These are phyloP conservation scores for Knoxdaviesia proteae DNA, from an alignment of 2,329 filamentous ascomycete species.

Conservation along the genomic window DNA sequence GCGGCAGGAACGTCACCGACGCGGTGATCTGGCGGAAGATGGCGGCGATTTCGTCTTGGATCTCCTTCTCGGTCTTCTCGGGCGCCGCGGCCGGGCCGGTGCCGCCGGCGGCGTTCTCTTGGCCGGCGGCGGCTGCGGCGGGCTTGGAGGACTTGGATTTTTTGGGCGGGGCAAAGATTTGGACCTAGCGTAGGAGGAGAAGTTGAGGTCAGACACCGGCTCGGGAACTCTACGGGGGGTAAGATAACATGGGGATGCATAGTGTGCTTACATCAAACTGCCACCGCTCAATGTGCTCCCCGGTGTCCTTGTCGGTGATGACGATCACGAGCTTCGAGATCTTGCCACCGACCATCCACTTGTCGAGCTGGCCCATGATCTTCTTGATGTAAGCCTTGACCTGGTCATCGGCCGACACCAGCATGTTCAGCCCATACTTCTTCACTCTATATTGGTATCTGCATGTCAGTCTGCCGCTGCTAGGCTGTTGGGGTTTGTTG, in stretches of 20 bases:
- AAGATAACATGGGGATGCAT: slow-evolving; percentile 1
- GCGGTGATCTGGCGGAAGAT: slow-evolving; percentile 97
- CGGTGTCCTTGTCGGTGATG: slow-evolving; percentile 91
- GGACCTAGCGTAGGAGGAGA: slow-evolving; percentile 10
- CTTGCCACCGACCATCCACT: slow-evolving; percentile 94
- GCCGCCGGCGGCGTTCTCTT: slow-evolving; percentile 44
- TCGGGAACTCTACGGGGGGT: not conserved
- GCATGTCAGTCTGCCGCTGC: not conserved
- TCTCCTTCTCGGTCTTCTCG: slow-evolving; percentile 78
- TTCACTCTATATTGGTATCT: slow-evolving; percentile 38
- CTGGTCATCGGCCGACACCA: slow-evolving; percentile 90
- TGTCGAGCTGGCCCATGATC: slow-evolving; percentile 94
- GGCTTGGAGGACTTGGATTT: slow-evolving; percentile 26
- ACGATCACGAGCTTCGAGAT: slow-evolving; percentile 95
- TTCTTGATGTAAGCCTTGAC: slow-evolving; percentile 99
- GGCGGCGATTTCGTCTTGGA: slow-evolving; percentile 86
- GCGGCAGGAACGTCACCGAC: slow-evolving; percentile 87
- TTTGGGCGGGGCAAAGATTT: slow-evolving; percentile 18
- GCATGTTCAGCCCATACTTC: slow-evolving; percentile 98
- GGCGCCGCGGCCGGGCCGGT: slow-evolving; percentile 5
- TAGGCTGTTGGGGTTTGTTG: not conserved
- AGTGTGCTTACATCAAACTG: slow-evolving; percentile 61
- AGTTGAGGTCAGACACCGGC: not conserved
- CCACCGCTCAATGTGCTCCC: slow-evolving; percentile 91
- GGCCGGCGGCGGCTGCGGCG: slow-evolving; percentile 31